These are phyloP conservation scores for Boletus reticuloceps DNA, from an alignment of 768 basidiomycete species.

Conservation along the genomic window DNA sequence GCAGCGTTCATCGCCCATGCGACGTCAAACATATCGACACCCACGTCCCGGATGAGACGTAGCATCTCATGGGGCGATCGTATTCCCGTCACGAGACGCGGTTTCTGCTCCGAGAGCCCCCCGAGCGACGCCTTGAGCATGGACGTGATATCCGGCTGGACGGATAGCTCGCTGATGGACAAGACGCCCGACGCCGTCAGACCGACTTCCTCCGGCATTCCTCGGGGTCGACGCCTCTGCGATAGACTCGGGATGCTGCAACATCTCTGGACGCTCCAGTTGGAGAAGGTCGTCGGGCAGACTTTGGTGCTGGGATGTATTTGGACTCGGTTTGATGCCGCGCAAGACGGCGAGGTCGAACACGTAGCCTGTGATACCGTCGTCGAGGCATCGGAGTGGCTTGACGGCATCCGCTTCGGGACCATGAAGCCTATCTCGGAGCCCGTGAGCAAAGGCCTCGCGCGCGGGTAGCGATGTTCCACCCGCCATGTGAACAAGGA, in stretches of 20 bases:
- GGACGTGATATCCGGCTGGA: constrained; percentile 25
- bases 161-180: background rate
- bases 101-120: constrained; percentile 52
- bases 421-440: constrained; percentile 55
- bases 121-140: constrained; percentile 61
- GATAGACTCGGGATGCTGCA: constrained; percentile 13
- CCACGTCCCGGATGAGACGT: constrained; percentile 56
- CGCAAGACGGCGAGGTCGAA: constrained; percentile 61
- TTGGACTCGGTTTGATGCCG: constrained; percentile 21
- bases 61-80: constrained; percentile 76
- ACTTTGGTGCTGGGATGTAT: constrained; percentile 14
- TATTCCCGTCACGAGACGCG: constrained; percentile 56
- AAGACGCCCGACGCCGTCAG: background rate
- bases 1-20: constrained; percentile 70
- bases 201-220: background rate
- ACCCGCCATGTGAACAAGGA: constrained; percentile 74
- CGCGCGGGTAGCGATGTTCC: constrained; percentile 55
- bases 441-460: constrained; percentile 54
- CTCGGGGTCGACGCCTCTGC: constrained; percentile 9
- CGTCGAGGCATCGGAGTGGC: constrained; percentile 58
- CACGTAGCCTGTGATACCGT: constrained; percentile 66
- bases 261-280: constrained; percentile 7
- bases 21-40: constrained; percentile 75
- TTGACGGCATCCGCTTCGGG: constrained; percentile 51
- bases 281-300: constrained; percentile 12